Evolutionary conservation across 1,284 basidiomycete genomes (phyloP).

Genomic region (Irpex rosettiformis): DNA sequence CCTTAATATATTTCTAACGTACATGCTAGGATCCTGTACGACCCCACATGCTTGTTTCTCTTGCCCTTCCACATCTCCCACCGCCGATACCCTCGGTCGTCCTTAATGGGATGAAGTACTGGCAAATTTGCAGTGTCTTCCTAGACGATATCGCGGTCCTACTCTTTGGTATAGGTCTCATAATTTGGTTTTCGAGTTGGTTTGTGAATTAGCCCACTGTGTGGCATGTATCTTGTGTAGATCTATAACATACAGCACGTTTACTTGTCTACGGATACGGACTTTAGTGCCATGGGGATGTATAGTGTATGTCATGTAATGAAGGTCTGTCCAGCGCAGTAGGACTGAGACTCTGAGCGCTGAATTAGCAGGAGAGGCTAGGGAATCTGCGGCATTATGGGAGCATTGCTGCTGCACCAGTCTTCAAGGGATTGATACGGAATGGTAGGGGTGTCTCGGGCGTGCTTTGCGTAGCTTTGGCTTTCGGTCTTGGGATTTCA

Average conservation of each 20-base stretch:
- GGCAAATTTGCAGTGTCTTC: slow-evolving; percentile 60
- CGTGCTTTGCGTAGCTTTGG: slow-evolving; percentile 14
- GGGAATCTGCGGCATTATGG: slow-evolving; percentile 39
- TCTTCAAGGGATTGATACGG: slow-evolving; percentile 31
- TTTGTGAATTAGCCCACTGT: slow-evolving; percentile 22
- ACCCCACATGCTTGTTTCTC: slow-evolving; percentile 53
- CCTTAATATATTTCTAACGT: slow-evolving; percentile 4
- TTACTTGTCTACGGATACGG: neutral
- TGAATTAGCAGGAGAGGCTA: too few species aligned
- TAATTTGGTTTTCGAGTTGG: slow-evolving; percentile 55
- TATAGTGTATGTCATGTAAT: slow-evolving; percentile 3
- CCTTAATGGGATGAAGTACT: slow-evolving; percentile 57
- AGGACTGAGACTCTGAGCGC: too few species aligned
- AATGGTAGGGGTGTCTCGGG: slow-evolving; percentile 7
- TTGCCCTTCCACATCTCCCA: slow-evolving; percentile 64
- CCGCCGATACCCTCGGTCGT: slow-evolving; percentile 59
- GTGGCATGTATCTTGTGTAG: slow-evolving; percentile 6
- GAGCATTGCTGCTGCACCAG: slow-evolving; percentile 47
- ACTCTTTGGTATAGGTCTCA: slow-evolving; percentile 59
- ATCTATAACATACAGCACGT: slow-evolving; percentile 4
- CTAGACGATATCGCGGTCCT: slow-evolving; percentile 66
- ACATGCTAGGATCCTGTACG: slow-evolving; percentile 49
- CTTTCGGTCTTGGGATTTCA: slow-evolving; percentile 30
- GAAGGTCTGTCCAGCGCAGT: neutral
- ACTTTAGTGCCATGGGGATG: neutral